These are phyloP conservation scores for Tylopilus sp. DNA, from an alignment of 1,284 basidiomycete species.

Conservation along the genomic window DNA sequence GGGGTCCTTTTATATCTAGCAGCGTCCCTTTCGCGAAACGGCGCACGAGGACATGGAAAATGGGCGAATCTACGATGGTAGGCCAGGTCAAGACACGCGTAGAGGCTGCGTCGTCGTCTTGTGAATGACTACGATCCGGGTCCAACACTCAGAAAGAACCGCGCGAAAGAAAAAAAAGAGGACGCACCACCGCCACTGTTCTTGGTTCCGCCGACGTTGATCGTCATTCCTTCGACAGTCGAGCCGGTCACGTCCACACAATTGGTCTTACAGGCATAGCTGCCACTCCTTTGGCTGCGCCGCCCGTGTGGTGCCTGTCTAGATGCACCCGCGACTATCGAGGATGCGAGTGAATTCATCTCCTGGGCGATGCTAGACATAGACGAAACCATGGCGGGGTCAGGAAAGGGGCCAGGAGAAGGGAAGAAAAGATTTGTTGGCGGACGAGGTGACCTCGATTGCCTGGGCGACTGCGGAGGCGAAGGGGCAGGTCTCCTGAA, in stretches of 20 bases:
- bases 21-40: too few species aligned
- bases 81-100: neutral
- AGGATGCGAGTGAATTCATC: neutral
- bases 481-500: constrained; percentile 12
- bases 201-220: constrained; percentile 11
- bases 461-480: constrained; percentile 5
- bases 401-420: neutral
- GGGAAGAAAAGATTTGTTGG: neutral
- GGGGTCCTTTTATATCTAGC: too few species aligned
- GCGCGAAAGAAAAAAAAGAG: neutral
- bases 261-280: constrained; percentile 2
- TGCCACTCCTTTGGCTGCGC: neutral
- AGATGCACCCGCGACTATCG: neutral
- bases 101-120: neutral
- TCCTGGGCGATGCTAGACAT: neutral
- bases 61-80: neutral
- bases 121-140: constrained; percentile 8
- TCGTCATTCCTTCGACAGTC: constrained; percentile 7
- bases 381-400: neutral
- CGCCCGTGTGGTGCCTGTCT: neutral
- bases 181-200: constrained; percentile 17
- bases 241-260: constrained; percentile 8
- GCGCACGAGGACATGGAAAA: too few species aligned
- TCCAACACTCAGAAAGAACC: neutral
- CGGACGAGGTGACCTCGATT: neutral